Evolutionary conservation across 352 stramenopile genomes (phyloP), one percentile per base, ranked within the genome.

Genomic region (Phytophthora rubi): DNA sequence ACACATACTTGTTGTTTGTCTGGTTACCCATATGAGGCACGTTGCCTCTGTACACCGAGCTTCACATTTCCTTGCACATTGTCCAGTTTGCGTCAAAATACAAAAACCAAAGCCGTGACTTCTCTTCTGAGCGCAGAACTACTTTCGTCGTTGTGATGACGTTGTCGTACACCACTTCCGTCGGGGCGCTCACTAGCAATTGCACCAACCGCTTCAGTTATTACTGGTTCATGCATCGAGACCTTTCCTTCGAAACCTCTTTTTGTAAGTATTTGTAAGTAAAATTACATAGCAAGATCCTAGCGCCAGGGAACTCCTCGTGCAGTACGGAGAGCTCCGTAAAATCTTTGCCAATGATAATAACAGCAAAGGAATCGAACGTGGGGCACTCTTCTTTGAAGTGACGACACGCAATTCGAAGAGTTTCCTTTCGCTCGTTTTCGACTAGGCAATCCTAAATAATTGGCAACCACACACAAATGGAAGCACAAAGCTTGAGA

Each of bases 281-380:
- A n/a, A 69, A 68, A 5, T 65, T 53, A 15, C 53, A 75, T 5
- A 74, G 16, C 6, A 66, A 12, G 1, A 70, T 44, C 0, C 45
- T 32, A 0, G 23, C 55, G 7, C 59, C 26, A 5, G 48, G 35
- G n/a, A 63, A 62, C 16, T 59, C 60, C 3, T 39, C n/a, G 2
- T 59, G 6, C 1, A 61, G 30, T 3, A 70, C 55, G 2, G 37
- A 16, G 6, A 70, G n/a, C 23, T 74, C 60, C 0, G 59, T 74
- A 18, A 69, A 66, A 18, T 74, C 54, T 15, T 74, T 70, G 16
- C 66, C 45, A 6, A 74, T 57, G 1, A 68, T 60, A 5, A 63
- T 62, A 12, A 55, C 54, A 3, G 51, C 49, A 6, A 70, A 0
- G 3, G 48, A 70, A 10, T 65, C 48, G 1, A 18, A 61, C n/a